Conservation (phyloP, 2,329 filamentous ascomycete genomes). For the Xylaria arbuscula region DNA sequence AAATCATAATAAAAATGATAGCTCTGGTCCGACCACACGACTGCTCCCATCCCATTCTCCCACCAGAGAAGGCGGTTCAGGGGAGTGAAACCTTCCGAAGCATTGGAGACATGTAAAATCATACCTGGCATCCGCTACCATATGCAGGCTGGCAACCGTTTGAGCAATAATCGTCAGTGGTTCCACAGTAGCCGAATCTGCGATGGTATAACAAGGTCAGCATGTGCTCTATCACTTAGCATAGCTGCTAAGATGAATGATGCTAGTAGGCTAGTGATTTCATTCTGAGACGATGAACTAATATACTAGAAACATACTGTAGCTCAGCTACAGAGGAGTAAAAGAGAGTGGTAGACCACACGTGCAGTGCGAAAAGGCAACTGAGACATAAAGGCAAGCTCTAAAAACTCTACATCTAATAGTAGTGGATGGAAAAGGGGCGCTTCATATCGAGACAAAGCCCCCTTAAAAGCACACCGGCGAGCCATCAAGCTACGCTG, state of each 20-base stretch:
- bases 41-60: neutral
- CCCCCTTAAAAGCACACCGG: neutral
- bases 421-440: neutral
- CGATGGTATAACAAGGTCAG: constrained; percentile 29
- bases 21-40: neutral
- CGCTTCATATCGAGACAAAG: neutral
- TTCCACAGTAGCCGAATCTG: constrained; percentile 54
- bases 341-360: constrained; percentile 3
- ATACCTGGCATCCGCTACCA: constrained; percentile 48
- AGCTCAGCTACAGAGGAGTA: neutral
- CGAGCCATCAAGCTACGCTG: neutral
- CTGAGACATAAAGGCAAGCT: constrained; percentile 3
- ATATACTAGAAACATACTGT: neutral
- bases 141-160: constrained; percentile 54
- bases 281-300: neutral
- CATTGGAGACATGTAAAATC: constrained; percentile 12
- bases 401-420: neutral
- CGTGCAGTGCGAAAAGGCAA: neutral
- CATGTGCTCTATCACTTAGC: constrained; percentile 10
- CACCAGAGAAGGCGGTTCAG: neutral
- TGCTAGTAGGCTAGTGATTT: neutral
- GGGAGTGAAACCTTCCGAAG: neutral
- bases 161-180: constrained; percentile 54
- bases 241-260: neutral
- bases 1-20: neutral